Conservation (phyloP, 2,329 filamentous ascomycete species). For the Colletotrichum siamense region DNA sequence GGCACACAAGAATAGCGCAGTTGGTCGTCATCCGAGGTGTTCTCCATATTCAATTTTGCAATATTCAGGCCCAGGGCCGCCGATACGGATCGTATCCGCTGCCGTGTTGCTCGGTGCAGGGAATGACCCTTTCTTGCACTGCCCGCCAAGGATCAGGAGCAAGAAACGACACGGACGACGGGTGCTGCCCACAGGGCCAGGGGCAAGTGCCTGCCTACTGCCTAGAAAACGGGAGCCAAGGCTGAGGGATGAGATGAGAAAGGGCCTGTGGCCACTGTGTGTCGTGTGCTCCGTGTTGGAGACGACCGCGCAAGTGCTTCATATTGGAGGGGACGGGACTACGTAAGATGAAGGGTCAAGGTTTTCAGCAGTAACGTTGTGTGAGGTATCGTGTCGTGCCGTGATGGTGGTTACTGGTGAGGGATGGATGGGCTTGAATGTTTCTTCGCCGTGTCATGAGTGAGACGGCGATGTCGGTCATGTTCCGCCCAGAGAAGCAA, state of each 20-base stretch:
- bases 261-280: neutral
- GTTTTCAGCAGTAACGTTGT: neutral
- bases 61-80: neutral
- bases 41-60: neutral
- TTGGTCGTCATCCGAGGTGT: neutral
- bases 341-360: neutral
- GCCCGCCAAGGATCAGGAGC: constrained; percentile 10
- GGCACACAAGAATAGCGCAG: neutral
- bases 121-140: constrained; percentile 1
- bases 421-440: neutral
- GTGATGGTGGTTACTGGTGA: neutral
- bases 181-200: neutral
- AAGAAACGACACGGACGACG: neutral
- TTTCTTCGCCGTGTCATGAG: neutral
- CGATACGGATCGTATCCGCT: neutral
- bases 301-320: neutral
- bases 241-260: constrained; percentile 5
- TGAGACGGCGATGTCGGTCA: constrained; percentile 1
- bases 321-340: neutral
- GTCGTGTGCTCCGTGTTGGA: neutral
- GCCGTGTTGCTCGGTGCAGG: constrained; percentile 2
- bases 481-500: neutral
- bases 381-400: neutral
- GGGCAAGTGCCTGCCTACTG: neutral
- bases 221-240: neutral